Base-by-base conservation (phyloP, 768 basidiomycete species). In the Lentinula raphanica region DNA sequence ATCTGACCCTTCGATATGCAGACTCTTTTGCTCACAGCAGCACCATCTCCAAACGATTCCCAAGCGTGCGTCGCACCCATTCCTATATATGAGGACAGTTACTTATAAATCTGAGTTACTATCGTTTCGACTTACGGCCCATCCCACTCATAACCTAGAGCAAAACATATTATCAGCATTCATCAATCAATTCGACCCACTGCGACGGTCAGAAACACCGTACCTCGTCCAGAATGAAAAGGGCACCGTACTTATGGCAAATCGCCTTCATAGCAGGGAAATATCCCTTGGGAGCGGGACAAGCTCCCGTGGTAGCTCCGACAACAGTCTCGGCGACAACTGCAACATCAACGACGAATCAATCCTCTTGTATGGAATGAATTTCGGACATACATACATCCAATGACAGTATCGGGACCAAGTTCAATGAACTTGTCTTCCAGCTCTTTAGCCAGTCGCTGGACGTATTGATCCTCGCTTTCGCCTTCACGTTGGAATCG, bases 1-100 rank as follows among this genome's bases (percentile, higher is more conserved):
- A 1, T 54, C 4, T 32, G 31, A n/a, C n/a, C n/a, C n/a, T 7
- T 27, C 39, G 61, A 17, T 42, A 54, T 27, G 29, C 21, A 58
- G 21, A 15, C 38, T 11, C 7, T 40, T 54, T 29, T 19, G 65
- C 75, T 48, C 58, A 80, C 80, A 15, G 83, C 73, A 36, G 77
- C 82, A 25, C 85, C 86, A 64, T 93, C 90, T 35, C 90, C 90
- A 62, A 85, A 86, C 40, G 83, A 87, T 66, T 94, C 79, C 93
- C 92, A 94, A 19, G 83, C 89, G 66, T 94, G 93, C 44, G 92
- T 66, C 7, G 88, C 90, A 2, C 93, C 93, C 85, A 94, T 90
- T 28, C 91, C 89, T 92, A 60, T 54, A 53, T 48, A 51, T 35
- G 13, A 31, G 19, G 11, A 42, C 21, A 13, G n/a, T n/a, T n/a